Evolutionary conservation across 345 rosid genomes (phyloP), one percentile per base, ranked within the genome.

Genomic region (Boechera stricta): DNA sequence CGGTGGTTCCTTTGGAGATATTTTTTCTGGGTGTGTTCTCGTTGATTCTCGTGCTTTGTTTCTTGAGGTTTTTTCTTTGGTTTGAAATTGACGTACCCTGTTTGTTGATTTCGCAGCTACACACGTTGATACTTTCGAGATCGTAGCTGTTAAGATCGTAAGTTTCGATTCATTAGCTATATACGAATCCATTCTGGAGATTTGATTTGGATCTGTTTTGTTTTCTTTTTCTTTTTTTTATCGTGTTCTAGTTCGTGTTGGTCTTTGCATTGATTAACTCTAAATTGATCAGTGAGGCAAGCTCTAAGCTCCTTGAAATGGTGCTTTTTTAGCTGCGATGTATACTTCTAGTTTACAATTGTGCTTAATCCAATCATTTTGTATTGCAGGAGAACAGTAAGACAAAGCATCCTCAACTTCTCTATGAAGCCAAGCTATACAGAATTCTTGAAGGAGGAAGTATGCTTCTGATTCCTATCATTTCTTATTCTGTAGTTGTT

Each of bases 1-100:
- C 78, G 82, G 94, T 70, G 98, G 98, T 81, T 94, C 98, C 38
- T 94, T 90, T 75, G 98, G 98, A 38, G 97, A 94, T 83, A 94
- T 94, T 57, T 91, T 63, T 63, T 79, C 91, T 90, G 12, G 98
- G 98, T 94, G 6, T 13, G 51, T 45, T 42, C 47, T 42, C 15
- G 13, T 42, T 10, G 42, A 3, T 45, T 64, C 26, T 75, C 48
- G 7, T 42, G 36, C 33, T 18, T 44, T 28, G 67, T 2, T 53
- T 36, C 57, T 10, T 5, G 0, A 28, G 3, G 29, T 5, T 21
- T 42, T 6, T n/a, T 28, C 39, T 62, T 58, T 53, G 21, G 1
- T 32, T 42, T 5, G 4, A 1, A 41, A 2, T 47, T 62, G 54
- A 41, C 58, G 12, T 55, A 1, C 16, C 15, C n/a, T 28, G 9